Conservation (phyloP, 139 green algal species). For the Mesotaenium endlicherianum region DNA sequence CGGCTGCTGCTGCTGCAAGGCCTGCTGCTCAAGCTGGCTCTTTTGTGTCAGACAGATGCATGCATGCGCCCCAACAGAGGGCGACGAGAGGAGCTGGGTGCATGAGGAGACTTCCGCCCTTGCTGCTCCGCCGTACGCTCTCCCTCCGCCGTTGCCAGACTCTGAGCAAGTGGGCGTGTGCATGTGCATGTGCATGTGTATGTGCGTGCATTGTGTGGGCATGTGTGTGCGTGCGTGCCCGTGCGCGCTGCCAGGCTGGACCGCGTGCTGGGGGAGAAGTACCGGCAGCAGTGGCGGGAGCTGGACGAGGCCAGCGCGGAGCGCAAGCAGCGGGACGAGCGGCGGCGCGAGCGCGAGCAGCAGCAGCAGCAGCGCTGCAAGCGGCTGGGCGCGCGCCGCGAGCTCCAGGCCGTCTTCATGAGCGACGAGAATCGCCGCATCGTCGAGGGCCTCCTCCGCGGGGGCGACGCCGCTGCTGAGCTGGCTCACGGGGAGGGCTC, state of each 20-base stretch:
- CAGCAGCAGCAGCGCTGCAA: constrained; percentile 14
- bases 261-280: constrained; percentile 34
- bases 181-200: background rate
- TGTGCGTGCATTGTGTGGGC: background rate
- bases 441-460: constrained; percentile 17
- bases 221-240: background rate
- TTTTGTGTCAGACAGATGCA: no score
- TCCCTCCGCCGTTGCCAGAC: no score
- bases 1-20: no score
- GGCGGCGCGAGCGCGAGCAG: no score
- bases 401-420: constrained; percentile 45
- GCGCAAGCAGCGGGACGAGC: constrained; percentile 13
- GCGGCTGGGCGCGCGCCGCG: background rate
- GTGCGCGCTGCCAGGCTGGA: constrained; percentile 28
- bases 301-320: constrained; percentile 30
- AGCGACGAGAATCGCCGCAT: constrained; percentile 39
- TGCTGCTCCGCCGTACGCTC: no score
- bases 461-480: background rate
- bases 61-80: no score
- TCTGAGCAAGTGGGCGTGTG: background rate
- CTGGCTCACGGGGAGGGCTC: no score
- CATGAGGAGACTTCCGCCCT: no score
- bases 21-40: no score
- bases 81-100: no score
- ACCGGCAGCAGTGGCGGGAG: constrained; percentile 36